These are phyloP conservation scores for Vanrija sp. DNA, from an alignment of 1,284 basidiomycete genomes.

Conservation along the genomic window DNA sequence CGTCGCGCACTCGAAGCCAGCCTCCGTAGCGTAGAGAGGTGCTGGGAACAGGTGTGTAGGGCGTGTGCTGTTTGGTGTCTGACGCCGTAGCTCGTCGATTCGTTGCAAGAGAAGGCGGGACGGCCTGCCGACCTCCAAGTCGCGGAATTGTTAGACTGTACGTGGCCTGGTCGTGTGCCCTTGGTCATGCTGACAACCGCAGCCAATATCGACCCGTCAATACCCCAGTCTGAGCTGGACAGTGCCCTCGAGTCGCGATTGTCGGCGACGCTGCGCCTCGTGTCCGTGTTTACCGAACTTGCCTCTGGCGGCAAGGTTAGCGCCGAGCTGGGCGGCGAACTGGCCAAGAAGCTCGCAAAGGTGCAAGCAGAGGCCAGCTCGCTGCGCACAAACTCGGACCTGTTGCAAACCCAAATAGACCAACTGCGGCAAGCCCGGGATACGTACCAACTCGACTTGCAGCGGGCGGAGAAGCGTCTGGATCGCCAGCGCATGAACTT, in stretches of 20 bases:
- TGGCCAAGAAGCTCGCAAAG: slow-evolving; percentile 12
- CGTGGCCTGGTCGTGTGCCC: background rate
- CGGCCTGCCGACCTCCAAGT: slow-evolving; percentile 7
- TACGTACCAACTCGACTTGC: slow-evolving; percentile 58
- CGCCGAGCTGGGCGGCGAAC: slow-evolving; percentile 1
- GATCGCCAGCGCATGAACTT: slow-evolving; percentile 67
- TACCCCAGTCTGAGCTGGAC: slow-evolving; percentile 28
- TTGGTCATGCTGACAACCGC: slow-evolving; percentile 1
- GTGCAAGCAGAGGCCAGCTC: slow-evolving; percentile 41
- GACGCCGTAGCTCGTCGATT: slow-evolving; percentile 32
- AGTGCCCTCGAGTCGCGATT: slow-evolving; percentile 29
- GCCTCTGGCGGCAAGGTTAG: slow-evolving; percentile 4
- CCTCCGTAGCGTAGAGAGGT: slow-evolving; percentile 75
- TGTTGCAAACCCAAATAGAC: slow-evolving; percentile 59
- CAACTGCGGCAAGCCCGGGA: slow-evolving; percentile 59
- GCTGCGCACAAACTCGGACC: slow-evolving; percentile 53
- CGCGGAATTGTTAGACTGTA: slow-evolving; percentile 15
- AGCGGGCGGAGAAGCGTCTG: slow-evolving; percentile 63
- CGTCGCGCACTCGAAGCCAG: slow-evolving; percentile 71
- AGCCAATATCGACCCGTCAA: slow-evolving; percentile 29
- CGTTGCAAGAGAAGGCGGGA: slow-evolving; percentile 32
- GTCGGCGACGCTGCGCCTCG: slow-evolving; percentile 30
- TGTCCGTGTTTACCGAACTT: slow-evolving; percentile 26
- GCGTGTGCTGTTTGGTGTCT: background rate
- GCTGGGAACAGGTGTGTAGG: slow-evolving; percentile 75